Evolutionary conservation across 2,329 filamentous ascomycete genomes (phyloP), one percentile per base, ranked within the genome.

Genomic region (Pseudopithomyces chartarum): DNA sequence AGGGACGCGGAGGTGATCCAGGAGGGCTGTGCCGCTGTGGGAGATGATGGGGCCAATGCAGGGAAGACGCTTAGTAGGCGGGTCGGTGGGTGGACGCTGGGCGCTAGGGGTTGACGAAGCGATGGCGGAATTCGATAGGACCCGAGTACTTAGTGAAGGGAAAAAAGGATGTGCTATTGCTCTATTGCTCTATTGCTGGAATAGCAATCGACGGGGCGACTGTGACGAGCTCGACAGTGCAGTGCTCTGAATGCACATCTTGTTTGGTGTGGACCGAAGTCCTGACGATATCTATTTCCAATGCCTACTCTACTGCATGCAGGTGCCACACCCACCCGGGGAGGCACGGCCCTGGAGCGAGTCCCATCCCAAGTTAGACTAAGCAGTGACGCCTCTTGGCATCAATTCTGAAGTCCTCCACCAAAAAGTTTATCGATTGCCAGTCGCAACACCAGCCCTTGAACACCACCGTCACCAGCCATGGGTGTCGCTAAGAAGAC

Each of bases 401-500:
- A 38, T 53, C n/a, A 29, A 19, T 39, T 23, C 34, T 29, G 26
- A 29, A 29, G 32, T 11, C 17, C 33, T 52, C 62, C 58, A 63
- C 62, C 58, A 63, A 66, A 66, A 62, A 58, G 54, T 62, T 38
- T 51, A 43, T 32, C 45, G 29, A 46, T 38, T 34, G 48, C 6
- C 33, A 38, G 6, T 17, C 7, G 34, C 47, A 22, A 40, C 22
- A 49, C 26, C 50, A 19, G 48, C 29, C 51, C 34, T n/a, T n/a
- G n/a, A 58, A 23, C 34, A 38, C 32, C 56, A 26, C 29, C 56
- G 51, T 58, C 19, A 19, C 54, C 64, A 66, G 76, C 59, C 34
- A 97, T 97, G 94, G 93, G 92, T 79, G 86, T 92, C 66, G 86
- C 88, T 61, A 97, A 96, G 82, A 91, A 88, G 76, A 96, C 91